Evolutionary conservation across 2,329 filamentous ascomycete species (phyloP), one percentile per base, ranked within the genome.

Genomic region (Drechslera avenae): DNA sequence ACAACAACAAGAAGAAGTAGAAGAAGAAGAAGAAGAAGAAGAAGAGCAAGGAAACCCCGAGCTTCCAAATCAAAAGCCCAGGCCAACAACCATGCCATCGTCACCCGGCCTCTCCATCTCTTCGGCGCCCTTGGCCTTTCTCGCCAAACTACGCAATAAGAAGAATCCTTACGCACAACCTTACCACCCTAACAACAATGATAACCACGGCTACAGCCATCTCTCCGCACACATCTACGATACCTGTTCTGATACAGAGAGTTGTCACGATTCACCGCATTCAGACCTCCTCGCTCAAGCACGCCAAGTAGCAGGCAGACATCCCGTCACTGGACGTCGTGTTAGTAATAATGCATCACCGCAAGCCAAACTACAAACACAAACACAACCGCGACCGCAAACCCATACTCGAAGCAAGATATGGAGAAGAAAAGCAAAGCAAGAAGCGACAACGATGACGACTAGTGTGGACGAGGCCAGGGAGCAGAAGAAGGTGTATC

Each of bases 241-340:
- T n/a, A n/a, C n/a, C n/a, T n/a, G n/a, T n/a, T 9, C 17, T n/a
- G 2, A 39, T 7, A 9, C 18, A 9, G n/a, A n/a, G 14, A 28
- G 35, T 7, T 17, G 23, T 8, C 4, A 10, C 4, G 18, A 7
- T 6, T 26, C 9, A 17, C 10, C 33, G 21, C 16, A 30, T 10
- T 6, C 7, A 13, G 54, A 66, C 33, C 46, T 57, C 19, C 48
- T 67, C 8, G 64, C 62, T 13, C 59, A 67, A 49, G 64, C 66
- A 6, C 52, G 63, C 31, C 16, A 42, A 34, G 45, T 46, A 10
- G 52, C 52, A 0, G 59, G 62, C 0, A 48, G 60, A n/a, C 54
- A 69, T 32, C 56, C 54, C 3, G 41, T 62, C 2, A 67, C 64
- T 2, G 66, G 63, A 23, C 50, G 18, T 4, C 35, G 14, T 2